These are phyloP conservation scores for Thalassiosira livingstoniorum DNA, from an alignment of 352 stramenopile genomes.

Conservation along the genomic window DNA sequence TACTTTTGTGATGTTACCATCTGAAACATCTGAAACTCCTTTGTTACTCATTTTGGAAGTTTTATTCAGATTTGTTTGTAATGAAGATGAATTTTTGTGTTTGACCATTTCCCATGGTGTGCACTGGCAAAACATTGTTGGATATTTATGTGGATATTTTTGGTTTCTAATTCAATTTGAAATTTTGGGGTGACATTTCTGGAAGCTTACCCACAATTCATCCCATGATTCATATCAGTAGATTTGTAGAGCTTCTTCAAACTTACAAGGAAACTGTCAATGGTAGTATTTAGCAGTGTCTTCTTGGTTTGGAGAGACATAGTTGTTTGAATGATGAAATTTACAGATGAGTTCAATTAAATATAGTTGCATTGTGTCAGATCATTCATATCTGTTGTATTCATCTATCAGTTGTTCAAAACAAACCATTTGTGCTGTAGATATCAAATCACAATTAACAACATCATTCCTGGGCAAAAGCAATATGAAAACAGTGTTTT, in stretches of 20 bases:
- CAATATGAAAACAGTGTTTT: not conserved
- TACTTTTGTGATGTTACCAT: not conserved
- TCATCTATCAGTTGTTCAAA: not conserved
- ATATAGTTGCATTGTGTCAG: not conserved
- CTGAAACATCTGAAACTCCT: not conserved
- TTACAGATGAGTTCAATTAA: not conserved
- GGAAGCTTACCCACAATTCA: slow-evolving; percentile 11
- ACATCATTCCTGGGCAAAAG: not conserved
- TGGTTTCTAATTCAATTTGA: not conserved
- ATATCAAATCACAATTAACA: not conserved
- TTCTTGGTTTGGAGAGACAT: slow-evolving; percentile 4
- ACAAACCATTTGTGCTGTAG: not conserved
- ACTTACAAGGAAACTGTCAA: not conserved
- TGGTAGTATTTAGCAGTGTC: not conserved
- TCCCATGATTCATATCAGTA: not conserved
- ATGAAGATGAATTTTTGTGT: not conserved
- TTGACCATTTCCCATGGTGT: slow-evolving; percentile 2
- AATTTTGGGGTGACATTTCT: not conserved
- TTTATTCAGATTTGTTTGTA: not conserved
- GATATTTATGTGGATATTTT: not conserved
- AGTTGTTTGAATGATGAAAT: not conserved
- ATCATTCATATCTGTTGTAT: not conserved
- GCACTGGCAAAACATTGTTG: not conserved
- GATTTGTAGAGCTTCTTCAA: not conserved
- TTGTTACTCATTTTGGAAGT: not conserved